Evolutionary conservation across 1,139 yeast genomes (phyloP), one percentile per base, ranked within the genome.

Genomic region (Suhomyces bribrorum): DNA sequence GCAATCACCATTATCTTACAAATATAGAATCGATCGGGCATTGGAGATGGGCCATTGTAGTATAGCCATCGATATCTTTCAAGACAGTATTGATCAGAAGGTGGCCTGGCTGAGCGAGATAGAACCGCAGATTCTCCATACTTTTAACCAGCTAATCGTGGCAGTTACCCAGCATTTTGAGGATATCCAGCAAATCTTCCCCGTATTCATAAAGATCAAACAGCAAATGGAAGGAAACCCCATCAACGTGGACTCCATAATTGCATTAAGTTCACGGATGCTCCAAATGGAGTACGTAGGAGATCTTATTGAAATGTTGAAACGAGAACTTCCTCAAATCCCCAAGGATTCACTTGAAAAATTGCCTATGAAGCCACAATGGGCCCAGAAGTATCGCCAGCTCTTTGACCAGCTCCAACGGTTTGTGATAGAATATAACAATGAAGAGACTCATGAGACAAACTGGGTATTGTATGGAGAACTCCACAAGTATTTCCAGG

Each of bases 391-490:
- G 22, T 68, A 72, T 44, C 47, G 49, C 6, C 47, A 52, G 8
- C 52, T 72, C 2, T 70, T 69, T 53, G 61, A 73, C 12, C 54
- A 61, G 1, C 57, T 83, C 31, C 74, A 73, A 49, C 59, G 66
- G 5, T 81, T 74, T 53, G 72, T 79, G 2, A 54, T 74, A 22
- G 56, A 68, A 0, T 66, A 65, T 40, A 57, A 61, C 4, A 63
- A 67, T 17, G 77, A 76, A 39, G 59, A 65, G 11, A 57, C 73
- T 0, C 57, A 46, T 36, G 79, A 77, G 38, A 68, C 77, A 5
- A 81, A 82, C 29, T 83, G 89, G 88, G 73, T 70, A 4, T 61
- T 85, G 7, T 86, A 81, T 49, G 80, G 80, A 1, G 77, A 76
- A 40, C 56, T 85, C 33, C 78, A 79, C 52, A 69, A 75, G 48